phyloP scores from a whole-genome alignment of 140 eudicot genomes.

The Flaveria floridana region DNA sequence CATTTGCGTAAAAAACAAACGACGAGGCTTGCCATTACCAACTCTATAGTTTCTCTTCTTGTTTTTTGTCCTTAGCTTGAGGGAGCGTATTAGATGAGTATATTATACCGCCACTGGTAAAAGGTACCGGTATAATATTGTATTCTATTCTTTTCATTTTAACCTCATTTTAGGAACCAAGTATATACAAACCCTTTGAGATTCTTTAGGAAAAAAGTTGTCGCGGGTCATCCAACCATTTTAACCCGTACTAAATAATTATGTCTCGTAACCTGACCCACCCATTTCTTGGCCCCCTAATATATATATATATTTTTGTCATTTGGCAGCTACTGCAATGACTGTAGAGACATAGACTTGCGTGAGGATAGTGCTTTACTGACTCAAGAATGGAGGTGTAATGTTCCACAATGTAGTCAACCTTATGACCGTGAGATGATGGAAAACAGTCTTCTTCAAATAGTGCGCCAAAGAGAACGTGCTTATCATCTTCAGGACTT shows the following conservation, averaged over 20 bases:
- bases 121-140: too few relatives aligned
- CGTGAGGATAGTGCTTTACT: constrained; percentile 60
- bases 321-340: constrained; percentile 81
- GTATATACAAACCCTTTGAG: too few relatives aligned
- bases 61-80: too few relatives aligned
- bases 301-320: background rate
- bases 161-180: too few relatives aligned
- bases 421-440: constrained; percentile 85
- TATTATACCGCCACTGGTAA: too few relatives aligned
- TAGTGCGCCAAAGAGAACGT: constrained; percentile 86
- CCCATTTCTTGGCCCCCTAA: too few relatives aligned
- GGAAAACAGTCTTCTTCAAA: constrained; percentile 86
- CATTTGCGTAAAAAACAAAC: background rate
- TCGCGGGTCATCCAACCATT: background rate
- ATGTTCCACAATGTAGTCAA: constrained; percentile 88
- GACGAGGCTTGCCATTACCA: too few relatives aligned
- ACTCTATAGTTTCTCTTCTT: too few relatives aligned
- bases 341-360: constrained; percentile 88
- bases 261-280: too few relatives aligned
- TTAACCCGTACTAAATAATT: background rate
- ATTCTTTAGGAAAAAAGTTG: background rate
- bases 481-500: constrained; percentile 91
- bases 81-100: too few relatives aligned
- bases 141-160: too few relatives aligned
- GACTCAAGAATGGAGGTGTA: constrained; percentile 87